Percentiles rank a stretch among this genome's conserved stretches.
Conservation (phyloP, 1,284 basidiomycete species). For the Pisolithus thermaeus region DNA sequence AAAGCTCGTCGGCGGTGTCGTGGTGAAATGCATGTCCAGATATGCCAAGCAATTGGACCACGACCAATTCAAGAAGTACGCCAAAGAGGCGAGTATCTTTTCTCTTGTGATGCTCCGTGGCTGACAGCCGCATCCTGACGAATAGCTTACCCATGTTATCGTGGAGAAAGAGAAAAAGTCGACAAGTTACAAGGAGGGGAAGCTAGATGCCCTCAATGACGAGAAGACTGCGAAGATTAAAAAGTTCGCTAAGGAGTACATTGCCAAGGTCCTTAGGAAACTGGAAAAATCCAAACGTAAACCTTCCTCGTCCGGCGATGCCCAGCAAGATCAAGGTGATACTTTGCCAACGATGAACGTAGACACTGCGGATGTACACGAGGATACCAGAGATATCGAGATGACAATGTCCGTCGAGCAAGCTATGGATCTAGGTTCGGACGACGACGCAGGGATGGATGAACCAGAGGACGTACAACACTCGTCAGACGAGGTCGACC, state of each 20-base stretch:
- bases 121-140: constrained; percentile 1
- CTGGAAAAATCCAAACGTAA: constrained; percentile 46
- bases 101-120: constrained; percentile 3
- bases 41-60: constrained; percentile 76
- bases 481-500: constrained; percentile 25
- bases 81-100: constrained; percentile 72
- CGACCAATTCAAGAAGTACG: constrained; percentile 91
- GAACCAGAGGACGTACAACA: constrained; percentile 16
- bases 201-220: constrained; percentile 72
- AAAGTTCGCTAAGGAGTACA: constrained; percentile 88
- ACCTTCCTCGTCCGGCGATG: constrained; percentile 19
- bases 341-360: neutral
- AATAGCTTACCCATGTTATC: constrained; percentile 72
- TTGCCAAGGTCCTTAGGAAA: constrained; percentile 61
- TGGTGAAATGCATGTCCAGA: constrained; percentile 90
- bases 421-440: constrained; percentile 45
- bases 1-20: constrained; percentile 83
- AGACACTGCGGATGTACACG: constrained; percentile 19
- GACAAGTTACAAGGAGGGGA: constrained; percentile 63
- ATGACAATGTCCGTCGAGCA: constrained; percentile 46
- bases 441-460: constrained; percentile 20
- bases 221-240: constrained; percentile 91
- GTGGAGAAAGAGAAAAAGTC: constrained; percentile 93
- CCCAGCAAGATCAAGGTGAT: constrained; percentile 29
- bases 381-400: constrained; percentile 25